Base-by-base conservation (phyloP, 495 filamentous ascomycete species). In the Aspergillus carlsbadensis region DNA sequence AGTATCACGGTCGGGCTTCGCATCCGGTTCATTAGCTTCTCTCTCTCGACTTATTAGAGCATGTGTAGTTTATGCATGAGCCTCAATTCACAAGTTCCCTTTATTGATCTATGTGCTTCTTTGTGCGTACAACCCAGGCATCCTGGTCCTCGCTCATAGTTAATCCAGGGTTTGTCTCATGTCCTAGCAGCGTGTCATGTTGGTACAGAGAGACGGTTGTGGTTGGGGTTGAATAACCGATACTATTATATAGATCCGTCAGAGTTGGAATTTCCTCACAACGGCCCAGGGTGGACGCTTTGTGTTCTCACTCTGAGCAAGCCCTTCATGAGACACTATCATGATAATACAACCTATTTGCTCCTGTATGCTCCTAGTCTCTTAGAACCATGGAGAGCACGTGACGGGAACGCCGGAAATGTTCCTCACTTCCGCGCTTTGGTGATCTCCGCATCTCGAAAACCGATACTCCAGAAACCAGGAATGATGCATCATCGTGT, bases 401-500 rank as follows among this genome's bases (percentile, higher is more conserved):
- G 52, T 54, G 52, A 54, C 33, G n/a, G 8, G 4, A 29, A 29
- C 8, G 26, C 8, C 26, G 26, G 26, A 29, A 8, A 4, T 29
- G 26, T 29, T 29, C 26, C 26, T 10, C 10, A 41, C 14, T 35
- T 22, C 34, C 20, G 18, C n/a, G 33, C 4, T 39, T 35, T 29
- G 8, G 26, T 29, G 26, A 36, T 42, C 15, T 36, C 42, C 21
- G 24, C 24, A 41, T 18, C 37, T 18, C 31, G 47, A 50, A 37
- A 34, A 37, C 47, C 47, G 20, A 50, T 37, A 24, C 13, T 26
- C 11, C 34, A 17, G 11, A 17, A n/a, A 8, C 4, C 11, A 76
- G 57, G 56, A 70, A 80, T 75, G 76, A n/a, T n/a, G n/a, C n/a
- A n/a, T n/a, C 77, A 54, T 64, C 76, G 59, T 71, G 67, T 62